These are phyloP conservation scores for Cordyceps cicadae DNA, from an alignment of 2,329 filamentous ascomycete species.

Conservation along the genomic window DNA sequence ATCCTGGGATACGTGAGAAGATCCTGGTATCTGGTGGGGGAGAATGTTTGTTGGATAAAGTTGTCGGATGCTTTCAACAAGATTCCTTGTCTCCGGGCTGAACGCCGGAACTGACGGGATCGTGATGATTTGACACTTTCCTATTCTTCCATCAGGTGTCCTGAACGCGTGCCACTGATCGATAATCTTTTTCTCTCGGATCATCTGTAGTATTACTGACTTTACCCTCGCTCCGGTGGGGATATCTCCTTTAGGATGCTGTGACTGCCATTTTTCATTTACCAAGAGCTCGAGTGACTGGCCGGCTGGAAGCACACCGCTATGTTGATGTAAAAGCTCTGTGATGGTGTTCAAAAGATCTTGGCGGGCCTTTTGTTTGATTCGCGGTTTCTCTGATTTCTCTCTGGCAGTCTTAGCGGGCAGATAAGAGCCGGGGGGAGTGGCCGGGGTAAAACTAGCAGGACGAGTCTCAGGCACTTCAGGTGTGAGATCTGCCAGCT, in stretches of 20 bases:
- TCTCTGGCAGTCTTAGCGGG: neutral
- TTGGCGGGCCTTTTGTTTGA: neutral
- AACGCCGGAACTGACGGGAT: constrained; percentile 33
- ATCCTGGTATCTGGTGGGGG: neutral
- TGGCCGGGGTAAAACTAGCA: neutral
- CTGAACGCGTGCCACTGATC: constrained; percentile 39
- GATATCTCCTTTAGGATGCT: constrained; percentile 30
- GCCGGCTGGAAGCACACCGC: constrained; percentile 44
- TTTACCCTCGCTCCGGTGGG: constrained; percentile 33
- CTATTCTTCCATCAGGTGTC: constrained; percentile 31
- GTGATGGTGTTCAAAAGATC: constrained; percentile 20
- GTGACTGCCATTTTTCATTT: constrained; percentile 28
- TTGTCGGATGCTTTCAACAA: constrained; percentile 41
- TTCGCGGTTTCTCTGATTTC: neutral
- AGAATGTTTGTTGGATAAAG: constrained; percentile 27
- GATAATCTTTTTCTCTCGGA: constrained; percentile 26
- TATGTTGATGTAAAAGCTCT: constrained; percentile 22
- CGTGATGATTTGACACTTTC: constrained; percentile 38
- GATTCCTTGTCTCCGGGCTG: constrained; percentile 30
- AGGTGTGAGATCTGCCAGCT: neutral
- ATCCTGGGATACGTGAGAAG: neutral
- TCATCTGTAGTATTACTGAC: constrained; percentile 29
- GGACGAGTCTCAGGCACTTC: neutral
- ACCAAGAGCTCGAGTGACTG: constrained; percentile 24
- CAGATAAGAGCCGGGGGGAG: neutral